A percentile compares a stretch with the other conserved stretches of the same genome.
Conservation (phyloP, 176 grass and related monocot species). For the Pontederia crassipes region DNA sequence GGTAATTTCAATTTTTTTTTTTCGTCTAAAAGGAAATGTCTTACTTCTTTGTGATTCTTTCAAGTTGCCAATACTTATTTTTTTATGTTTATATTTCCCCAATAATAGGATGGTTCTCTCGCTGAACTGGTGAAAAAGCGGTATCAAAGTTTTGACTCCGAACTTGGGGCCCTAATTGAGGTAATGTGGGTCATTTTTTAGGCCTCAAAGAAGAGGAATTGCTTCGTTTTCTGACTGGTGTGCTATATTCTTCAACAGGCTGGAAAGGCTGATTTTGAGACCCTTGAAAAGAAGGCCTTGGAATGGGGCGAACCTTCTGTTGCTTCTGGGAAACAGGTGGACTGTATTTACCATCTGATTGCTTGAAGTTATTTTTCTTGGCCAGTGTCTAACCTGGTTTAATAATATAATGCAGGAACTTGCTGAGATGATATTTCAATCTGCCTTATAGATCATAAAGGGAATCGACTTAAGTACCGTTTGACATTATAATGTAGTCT, state of each 20-base stretch:
- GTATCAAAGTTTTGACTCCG: slow-evolving; percentile 87
- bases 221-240: no score
- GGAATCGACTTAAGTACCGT: no score
- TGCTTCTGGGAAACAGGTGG: slow-evolving; percentile 13
- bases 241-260: not conserved
- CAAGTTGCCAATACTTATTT: not conserved
- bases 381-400: not conserved
- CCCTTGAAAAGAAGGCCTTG: slow-evolving; percentile 12
- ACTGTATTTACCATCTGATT: not conserved
- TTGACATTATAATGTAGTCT: no score
- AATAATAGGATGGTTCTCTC: slow-evolving; percentile 68
- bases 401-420: slow-evolving; percentile 47
- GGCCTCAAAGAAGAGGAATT: slow-evolving; percentile 47
- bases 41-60: not conserved
- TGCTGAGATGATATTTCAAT: slow-evolving; percentile 81
- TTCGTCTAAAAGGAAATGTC: not conserved
- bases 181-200: slow-evolving; percentile 36
- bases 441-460: slow-evolving; percentile 39
- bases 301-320: slow-evolving; percentile 11
- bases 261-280: slow-evolving; percentile 5
- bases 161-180: slow-evolving; percentile 72
- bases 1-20: slow-evolving; percentile 35
- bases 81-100: not conserved
- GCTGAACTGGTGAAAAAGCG: slow-evolving; percentile 79
- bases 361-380: not conserved